A percentile compares a stretch with the other conserved stretches of the same genome.
Evolutionary conservation across 2,329 filamentous ascomycete genomes (phyloP).

Genomic region (Epichloe gansuensis): DNA sequence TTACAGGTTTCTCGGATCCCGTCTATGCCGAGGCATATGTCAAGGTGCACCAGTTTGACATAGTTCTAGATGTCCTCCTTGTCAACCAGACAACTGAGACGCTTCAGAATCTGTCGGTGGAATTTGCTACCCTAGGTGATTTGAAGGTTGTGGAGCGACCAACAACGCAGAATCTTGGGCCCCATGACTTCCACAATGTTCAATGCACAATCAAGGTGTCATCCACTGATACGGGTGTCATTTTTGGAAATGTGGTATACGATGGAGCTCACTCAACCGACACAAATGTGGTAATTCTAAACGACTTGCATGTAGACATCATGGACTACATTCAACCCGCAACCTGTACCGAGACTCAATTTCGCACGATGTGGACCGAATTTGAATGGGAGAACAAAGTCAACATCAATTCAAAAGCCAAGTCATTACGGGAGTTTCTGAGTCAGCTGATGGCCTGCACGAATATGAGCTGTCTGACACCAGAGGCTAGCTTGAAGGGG

Average conservation of each 20-base stretch:
- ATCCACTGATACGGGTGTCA: constrained; percentile 94
- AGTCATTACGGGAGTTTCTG: constrained; percentile 81
- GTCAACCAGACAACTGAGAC: constrained; percentile 97
- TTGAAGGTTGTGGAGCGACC: constrained; percentile 95
- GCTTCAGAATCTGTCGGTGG: constrained; percentile 89
- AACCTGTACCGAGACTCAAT: constrained; percentile 92
- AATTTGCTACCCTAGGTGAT: constrained; percentile 96
- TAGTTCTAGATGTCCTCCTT: constrained; percentile 86
- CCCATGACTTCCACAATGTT: constrained; percentile 95
- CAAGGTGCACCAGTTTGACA: constrained; percentile 97
- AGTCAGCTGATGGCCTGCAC: constrained; percentile 93
- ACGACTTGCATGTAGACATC: constrained; percentile 96
- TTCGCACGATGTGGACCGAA: constrained; percentile 99
- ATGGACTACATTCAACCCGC: constrained; percentile 99
- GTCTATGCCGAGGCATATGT: constrained; percentile 99
- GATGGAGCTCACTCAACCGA: constrained; percentile 86
- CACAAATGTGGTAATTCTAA: constrained; percentile 93
- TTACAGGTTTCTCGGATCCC: constrained; percentile 95
- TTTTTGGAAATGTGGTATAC: constrained; percentile 97
- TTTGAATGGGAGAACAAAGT: constrained; percentile 99
- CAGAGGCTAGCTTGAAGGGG: constrained; percentile 89
- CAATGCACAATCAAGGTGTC: constrained; percentile 98
- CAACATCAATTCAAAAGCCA: constrained; percentile 97
- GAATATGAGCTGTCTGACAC: constrained; percentile 96
- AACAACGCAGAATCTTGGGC: constrained; percentile 87